Evolutionary conservation across 768 basidiomycete species (phyloP).

Genomic region (Suillus alpinus): DNA sequence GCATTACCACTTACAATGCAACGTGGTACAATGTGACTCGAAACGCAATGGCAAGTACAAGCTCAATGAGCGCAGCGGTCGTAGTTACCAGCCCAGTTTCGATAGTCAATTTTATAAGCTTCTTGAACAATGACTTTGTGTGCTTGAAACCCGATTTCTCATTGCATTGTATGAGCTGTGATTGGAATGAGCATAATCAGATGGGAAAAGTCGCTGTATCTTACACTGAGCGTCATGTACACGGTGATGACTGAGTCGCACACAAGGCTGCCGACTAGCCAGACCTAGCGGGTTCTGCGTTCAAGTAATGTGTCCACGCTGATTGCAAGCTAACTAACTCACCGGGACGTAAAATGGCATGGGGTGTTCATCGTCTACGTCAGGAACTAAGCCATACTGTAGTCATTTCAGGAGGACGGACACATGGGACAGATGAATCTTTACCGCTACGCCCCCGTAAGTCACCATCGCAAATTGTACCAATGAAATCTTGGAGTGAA

Average conservation of each 20-base stretch:
- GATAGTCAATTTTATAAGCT: constrained; percentile 20
- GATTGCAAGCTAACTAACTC: background rate
- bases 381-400: constrained; percentile 12
- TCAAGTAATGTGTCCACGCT: background rate
- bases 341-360: constrained; percentile 12
- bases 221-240: constrained; percentile 17
- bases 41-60: constrained; percentile 12
- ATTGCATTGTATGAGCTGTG: constrained; percentile 15
- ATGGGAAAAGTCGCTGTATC: background rate
- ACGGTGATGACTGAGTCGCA: constrained; percentile 19
- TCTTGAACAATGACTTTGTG: constrained; percentile 5
- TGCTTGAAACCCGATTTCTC: constrained; percentile 2
- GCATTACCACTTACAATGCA: constrained; percentile 15
- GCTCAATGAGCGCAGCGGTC: constrained; percentile 14
- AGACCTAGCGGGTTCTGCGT: constrained; percentile 11
- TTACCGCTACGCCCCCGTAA: constrained; percentile 5
- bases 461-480: constrained; percentile 19
- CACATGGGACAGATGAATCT: background rate
- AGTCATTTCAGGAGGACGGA: background rate
- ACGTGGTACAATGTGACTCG: constrained; percentile 4
- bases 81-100: constrained; percentile 25
- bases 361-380: background rate
- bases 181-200: background rate
- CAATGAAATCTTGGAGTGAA: constrained; percentile 16
- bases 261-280: constrained; percentile 18